Percentiles rank a stretch among this genome's conserved stretches.
Evolutionary conservation across 2,329 filamentous ascomycete species (phyloP).

Genomic region (Fusarium continuum): DNA sequence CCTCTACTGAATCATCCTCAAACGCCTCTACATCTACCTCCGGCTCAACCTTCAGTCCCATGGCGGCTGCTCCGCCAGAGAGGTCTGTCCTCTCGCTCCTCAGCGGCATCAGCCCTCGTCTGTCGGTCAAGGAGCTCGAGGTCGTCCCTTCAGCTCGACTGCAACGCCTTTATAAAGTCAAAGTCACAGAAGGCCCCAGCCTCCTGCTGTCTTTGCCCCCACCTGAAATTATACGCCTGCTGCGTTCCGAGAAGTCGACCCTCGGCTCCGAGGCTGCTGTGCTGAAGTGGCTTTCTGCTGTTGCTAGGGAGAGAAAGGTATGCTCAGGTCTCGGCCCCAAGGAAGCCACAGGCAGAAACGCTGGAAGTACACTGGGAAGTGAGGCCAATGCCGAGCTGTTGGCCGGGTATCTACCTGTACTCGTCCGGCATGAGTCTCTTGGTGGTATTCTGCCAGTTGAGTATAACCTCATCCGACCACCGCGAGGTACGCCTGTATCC

Average conservation of each 20-base stretch:
- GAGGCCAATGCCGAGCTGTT: conserved; percentile 31
- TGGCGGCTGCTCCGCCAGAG: conserved; percentile 38
- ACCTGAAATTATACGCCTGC: conserved; percentile 52
- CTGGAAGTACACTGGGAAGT: not conserved
- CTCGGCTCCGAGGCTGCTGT: conserved; percentile 56
- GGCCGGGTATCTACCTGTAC: conserved; percentile 50
- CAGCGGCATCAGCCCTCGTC: conserved; percentile 35
- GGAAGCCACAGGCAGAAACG: not conserved
- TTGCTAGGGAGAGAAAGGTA: conserved; percentile 24
- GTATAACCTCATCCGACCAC: conserved; percentile 56
- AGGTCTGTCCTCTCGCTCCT: conserved; percentile 41
- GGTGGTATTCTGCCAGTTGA: conserved; percentile 46
- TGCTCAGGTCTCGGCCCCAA: not conserved
- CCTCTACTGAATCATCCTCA: conserved; percentile 33
- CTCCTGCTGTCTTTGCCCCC: conserved; percentile 57
- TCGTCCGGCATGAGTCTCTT: conserved; percentile 51
- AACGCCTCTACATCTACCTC: conserved; percentile 12
- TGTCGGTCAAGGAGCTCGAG: conserved; percentile 41
- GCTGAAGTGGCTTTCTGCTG: conserved; percentile 55
- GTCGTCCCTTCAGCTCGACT: conserved; percentile 50
- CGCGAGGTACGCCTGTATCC: conserved; percentile 52
- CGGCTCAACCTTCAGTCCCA: conserved; percentile 22
- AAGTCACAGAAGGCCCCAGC: conserved; percentile 52
- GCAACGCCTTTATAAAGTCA: conserved; percentile 55
- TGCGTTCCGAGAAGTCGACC: conserved; percentile 58